phyloP scores from a whole-genome alignment of 345 rosid genomes.

The Sisymbrium altissimum region DNA sequence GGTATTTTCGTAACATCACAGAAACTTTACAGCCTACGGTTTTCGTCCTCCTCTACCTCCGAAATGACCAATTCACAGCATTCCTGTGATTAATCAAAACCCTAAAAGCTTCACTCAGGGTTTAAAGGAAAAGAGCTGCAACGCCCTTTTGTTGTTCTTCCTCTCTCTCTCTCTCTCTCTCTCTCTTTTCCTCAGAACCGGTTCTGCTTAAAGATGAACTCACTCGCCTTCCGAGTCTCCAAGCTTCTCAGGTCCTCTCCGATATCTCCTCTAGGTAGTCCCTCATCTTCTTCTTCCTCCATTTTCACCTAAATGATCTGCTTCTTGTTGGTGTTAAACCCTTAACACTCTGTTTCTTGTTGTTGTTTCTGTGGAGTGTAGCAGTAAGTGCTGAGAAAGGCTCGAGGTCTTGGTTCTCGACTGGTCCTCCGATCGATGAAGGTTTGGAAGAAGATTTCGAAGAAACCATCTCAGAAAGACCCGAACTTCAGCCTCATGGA shows the following conservation, averaged over 20 bases:
- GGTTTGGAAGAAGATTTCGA: slow-evolving; percentile 41
- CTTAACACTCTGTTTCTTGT: not conserved
- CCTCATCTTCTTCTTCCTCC: not conserved
- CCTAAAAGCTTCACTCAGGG: slow-evolving; percentile 1
- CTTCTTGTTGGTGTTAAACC: not conserved
- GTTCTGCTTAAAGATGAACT: slow-evolving; percentile 17
- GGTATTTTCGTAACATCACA: not conserved
- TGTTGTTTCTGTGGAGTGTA: slow-evolving; percentile 15
- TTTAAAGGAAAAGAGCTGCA: not conserved
- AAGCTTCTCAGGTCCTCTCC: slow-evolving; percentile 22
- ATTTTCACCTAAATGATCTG: not conserved
- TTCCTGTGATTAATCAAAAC: not conserved
- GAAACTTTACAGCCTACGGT: not conserved
- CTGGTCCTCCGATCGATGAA: slow-evolving; percentile 35
- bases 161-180: not conserved
- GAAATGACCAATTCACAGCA: not conserved
- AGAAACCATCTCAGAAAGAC: slow-evolving; percentile 40
- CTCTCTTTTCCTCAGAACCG: not conserved
- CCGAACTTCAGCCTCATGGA: slow-evolving; percentile 65
- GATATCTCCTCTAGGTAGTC: slow-evolving; percentile 17
- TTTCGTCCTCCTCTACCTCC: slow-evolving; percentile 13
- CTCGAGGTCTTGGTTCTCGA: slow-evolving; percentile 25
- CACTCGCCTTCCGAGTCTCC: slow-evolving; percentile 21
- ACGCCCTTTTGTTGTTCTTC: not conserved
- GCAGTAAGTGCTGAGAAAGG: slow-evolving; percentile 11